Base-by-base conservation (phyloP, 306 rosid species). In the Ormosia semicastrata region DNA sequence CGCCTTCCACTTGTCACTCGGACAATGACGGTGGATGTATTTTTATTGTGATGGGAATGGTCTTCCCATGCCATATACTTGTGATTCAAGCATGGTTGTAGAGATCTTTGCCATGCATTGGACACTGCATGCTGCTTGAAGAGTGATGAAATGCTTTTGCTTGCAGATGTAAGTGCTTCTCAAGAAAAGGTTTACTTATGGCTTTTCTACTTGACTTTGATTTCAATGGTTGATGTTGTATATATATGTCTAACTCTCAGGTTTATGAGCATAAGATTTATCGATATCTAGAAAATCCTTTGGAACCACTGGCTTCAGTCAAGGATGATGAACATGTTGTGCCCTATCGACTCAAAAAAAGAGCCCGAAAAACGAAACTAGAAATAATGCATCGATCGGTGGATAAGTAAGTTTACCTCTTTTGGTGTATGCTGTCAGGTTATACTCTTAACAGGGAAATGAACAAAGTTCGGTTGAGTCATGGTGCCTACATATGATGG, bases 261-360 rank as follows among this genome's bases (percentile, higher is more conserved):
- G 91, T 94, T 69, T 96, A 91, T 60, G 95, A 92, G 37, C 88
- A 94, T 80, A 80, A 70, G 63, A 90, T 96, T 63, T 94, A 76
- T 82, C 89, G 95, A 69, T 93, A 91, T 91, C 86, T 93, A 12
- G 97, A 92, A 64, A 89, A 33, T 83, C 95, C 90, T 1, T 82
- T 83, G 76, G 97, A 92, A 82, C 62, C 89, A 54, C 75, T 96
- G 85, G 75, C 85, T 81, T 87, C 97, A 75, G 85, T 93, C 57
- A 96, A 96, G 91, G 96, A 92, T 77, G 98, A 96, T 62, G 98
- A 96, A 29, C 94, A 86, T 79, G 87, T 96, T 66, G 98, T 96
- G 63, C 98, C 97, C 8, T 96, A 89, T 86, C 94, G 97, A 74
- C 78, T 92, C 53, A 89, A 92, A 89, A 87, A 72, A 67, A 91